Conservation (phyloP, 305 asterid species). For the Fraxinus floribunda region DNA sequence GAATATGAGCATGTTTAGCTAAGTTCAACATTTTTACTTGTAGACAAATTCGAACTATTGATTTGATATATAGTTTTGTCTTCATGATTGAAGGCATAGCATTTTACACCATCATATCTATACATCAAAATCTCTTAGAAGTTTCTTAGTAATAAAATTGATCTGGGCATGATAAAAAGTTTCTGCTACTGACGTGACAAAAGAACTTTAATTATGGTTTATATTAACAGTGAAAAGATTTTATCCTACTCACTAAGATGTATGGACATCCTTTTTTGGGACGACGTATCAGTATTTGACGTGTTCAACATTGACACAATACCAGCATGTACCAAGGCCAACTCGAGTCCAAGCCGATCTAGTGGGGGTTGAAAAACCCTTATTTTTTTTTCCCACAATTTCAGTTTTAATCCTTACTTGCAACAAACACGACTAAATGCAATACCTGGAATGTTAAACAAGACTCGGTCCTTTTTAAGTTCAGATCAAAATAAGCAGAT, state of each 20-base stretch:
- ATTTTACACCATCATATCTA: background rate
- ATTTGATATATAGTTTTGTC: background rate
- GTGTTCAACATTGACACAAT: background rate
- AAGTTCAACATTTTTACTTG: background rate
- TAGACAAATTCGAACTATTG: background rate
- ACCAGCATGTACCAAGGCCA: background rate
- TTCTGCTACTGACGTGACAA: background rate
- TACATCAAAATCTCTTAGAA: background rate
- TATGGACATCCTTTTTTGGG: background rate
- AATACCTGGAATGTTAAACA: background rate
- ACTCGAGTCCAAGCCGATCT: background rate
- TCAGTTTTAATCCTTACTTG: background rate
- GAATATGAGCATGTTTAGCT: background rate
- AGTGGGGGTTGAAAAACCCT: background rate
- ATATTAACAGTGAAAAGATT: too few species aligned
- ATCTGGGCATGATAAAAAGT: background rate
- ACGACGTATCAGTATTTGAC: background rate
- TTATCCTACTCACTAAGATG: background rate
- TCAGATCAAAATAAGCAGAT: background rate
- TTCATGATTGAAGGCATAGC: background rate
- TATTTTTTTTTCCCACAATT: background rate
- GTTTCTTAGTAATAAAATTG: background rate
- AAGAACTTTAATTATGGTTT: too few species aligned
- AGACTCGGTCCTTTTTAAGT: background rate
- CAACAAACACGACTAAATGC: background rate